phyloP scores from a whole-genome alignment of 257 asterid genomes.

The Solanum corneliomulleri region DNA sequence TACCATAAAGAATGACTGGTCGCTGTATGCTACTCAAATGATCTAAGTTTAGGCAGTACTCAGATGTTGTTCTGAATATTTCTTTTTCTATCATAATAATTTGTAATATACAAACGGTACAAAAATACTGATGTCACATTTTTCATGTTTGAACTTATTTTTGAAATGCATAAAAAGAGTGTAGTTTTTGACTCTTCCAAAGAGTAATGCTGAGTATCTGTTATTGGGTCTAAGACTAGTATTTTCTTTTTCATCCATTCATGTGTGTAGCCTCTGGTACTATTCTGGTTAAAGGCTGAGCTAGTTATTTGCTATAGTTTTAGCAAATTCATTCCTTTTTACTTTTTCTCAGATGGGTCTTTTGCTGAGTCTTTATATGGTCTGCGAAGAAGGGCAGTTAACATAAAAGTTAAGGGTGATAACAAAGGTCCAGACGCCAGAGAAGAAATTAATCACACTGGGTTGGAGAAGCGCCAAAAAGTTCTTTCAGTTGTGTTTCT shows the following conservation, averaged over 20 bases:
- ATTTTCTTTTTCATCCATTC: background rate
- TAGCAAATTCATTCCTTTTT: background rate
- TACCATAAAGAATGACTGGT: background rate
- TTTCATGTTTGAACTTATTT: background rate
- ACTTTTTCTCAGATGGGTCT: slow-evolving; percentile 58
- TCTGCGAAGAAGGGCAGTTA: slow-evolving; percentile 70
- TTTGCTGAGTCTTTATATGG: slow-evolving; percentile 95
- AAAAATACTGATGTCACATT: background rate
- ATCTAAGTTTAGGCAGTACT: background rate
- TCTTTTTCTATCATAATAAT: background rate
- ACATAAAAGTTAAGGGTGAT: slow-evolving; percentile 32
- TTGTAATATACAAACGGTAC: background rate
- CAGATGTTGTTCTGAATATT: background rate
- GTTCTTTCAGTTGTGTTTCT: slow-evolving; percentile 79
- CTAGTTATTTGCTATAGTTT: background rate
- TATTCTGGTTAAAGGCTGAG: background rate
- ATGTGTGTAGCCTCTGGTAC: background rate
- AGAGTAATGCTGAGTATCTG: background rate
- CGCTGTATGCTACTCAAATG: background rate
- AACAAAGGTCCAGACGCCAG: slow-evolving; percentile 14
- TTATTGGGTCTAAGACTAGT: background rate
- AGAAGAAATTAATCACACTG: slow-evolving; percentile 47
- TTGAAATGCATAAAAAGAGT: background rate
- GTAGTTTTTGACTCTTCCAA: background rate
- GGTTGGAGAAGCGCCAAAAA: slow-evolving; percentile 69